phyloP scores from a whole-genome alignment of 805 yeast genomes.

The Crinitomyces ghanaensis region DNA sequence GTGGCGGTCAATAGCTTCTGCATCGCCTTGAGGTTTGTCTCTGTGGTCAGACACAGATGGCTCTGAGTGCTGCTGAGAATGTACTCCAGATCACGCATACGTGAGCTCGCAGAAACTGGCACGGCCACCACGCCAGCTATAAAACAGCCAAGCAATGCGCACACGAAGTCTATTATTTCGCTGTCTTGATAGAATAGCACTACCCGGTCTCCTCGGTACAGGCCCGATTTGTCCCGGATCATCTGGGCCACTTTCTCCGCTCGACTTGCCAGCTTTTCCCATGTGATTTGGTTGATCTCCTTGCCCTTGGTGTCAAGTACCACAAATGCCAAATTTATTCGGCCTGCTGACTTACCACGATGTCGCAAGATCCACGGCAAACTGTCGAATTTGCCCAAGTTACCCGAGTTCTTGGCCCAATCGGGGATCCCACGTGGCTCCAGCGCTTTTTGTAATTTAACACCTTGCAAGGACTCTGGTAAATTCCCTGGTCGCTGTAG shows the following conservation, averaged over 20 bases:
- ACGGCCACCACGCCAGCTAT: constrained; percentile 91
- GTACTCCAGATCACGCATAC: constrained; percentile 55
- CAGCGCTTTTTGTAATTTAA: constrained; percentile 43
- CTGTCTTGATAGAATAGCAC: constrained; percentile 70
- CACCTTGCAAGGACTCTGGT: constrained; percentile 6
- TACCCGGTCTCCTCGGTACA: constrained; percentile 75
- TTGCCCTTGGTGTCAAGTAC: constrained; percentile 72
- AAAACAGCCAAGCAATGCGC: constrained; percentile 84
- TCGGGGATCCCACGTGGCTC: constrained; percentile 46
- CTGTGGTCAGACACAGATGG: constrained; percentile 71
- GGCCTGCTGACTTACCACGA: constrained; percentile 53
- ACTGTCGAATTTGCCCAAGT: constrained; percentile 37
- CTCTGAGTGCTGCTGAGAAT: constrained; percentile 66
- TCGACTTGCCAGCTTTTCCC: constrained; percentile 78
- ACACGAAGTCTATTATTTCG: constrained; percentile 76
- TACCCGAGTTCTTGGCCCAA: constrained; percentile 25
- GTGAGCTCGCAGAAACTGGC: constrained; percentile 71
- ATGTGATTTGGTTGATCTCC: constrained; percentile 61
- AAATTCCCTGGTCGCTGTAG: constrained; percentile 8
- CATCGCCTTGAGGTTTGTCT: constrained; percentile 59
- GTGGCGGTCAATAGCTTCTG: constrained; percentile 46
- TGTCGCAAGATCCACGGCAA: constrained; percentile 62
- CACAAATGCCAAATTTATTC: constrained; percentile 61
- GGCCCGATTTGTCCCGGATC: constrained; percentile 57
- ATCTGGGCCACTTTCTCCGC: constrained; percentile 85